phyloP scores from a whole-genome alignment of 2,329 filamentous ascomycete species.

The Pseudocercospora fijiensis region DNA sequence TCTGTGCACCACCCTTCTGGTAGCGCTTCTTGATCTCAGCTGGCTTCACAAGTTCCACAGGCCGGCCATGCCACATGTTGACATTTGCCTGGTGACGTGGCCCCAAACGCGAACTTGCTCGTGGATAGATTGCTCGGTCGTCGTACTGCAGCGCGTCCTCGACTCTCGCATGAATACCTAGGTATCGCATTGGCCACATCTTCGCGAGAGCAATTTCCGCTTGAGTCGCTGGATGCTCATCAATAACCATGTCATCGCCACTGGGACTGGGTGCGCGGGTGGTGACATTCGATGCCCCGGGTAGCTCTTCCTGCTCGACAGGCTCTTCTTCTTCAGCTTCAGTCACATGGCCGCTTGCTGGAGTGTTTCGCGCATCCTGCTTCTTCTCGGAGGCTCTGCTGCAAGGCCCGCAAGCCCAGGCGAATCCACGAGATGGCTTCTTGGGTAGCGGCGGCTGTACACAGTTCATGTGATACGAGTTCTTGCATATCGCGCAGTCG shows the following conservation, averaged over 20 bases:
- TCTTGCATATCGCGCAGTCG: constrained; percentile 90
- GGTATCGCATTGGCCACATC: constrained; percentile 93
- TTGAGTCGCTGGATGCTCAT: constrained; percentile 65
- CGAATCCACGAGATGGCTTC: constrained; percentile 95
- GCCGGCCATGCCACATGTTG: constrained; percentile 77
- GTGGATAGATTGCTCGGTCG: constrained; percentile 87
- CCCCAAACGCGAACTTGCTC: constrained; percentile 87
- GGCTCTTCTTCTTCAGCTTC: constrained; percentile 64
- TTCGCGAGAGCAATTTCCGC: constrained; percentile 91
- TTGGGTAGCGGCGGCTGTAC: constrained; percentile 88
- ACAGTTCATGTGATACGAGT: constrained; percentile 98
- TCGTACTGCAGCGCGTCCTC: constrained; percentile 97
- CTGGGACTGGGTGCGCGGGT: constrained; percentile 57
- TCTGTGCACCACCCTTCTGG: constrained; percentile 59
- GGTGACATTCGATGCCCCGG: constrained; percentile 55
- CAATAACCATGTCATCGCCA: constrained; percentile 52
- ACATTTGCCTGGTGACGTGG: constrained; percentile 89
- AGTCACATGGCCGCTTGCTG: constrained; percentile 56
- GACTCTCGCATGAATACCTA: constrained; percentile 91
- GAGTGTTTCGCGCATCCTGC: constrained; percentile 84
- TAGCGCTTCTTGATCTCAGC: constrained; percentile 79
- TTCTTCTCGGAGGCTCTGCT: constrained; percentile 93
- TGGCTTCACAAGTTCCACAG: constrained; percentile 87
- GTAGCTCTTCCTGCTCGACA: constrained; percentile 66
- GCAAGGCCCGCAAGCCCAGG: constrained; percentile 95